These are phyloP conservation scores for Crataegus laevigata DNA, from an alignment of 306 rosid species.

Conservation along the genomic window DNA sequence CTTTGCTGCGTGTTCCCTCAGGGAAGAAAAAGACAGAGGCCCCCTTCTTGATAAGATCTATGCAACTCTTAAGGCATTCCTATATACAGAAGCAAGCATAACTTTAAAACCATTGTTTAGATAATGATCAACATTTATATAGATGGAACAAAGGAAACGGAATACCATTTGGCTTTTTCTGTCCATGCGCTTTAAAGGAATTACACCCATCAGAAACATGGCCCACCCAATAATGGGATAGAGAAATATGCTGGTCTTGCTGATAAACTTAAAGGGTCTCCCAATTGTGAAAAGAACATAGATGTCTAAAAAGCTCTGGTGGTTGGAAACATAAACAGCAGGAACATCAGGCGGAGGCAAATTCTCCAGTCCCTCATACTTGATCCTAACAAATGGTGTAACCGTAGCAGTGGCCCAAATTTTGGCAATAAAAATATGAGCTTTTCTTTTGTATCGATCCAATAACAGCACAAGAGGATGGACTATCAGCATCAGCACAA, in stretches of 20 bases:
- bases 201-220: slow-evolving; percentile 74
- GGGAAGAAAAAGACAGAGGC: slow-evolving; percentile 93
- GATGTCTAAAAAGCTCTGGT: slow-evolving; percentile 93
- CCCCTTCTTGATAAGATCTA: slow-evolving; percentile 71
- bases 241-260: slow-evolving; percentile 94
- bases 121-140: not conserved
- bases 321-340: slow-evolving; percentile 92
- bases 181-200: slow-evolving; percentile 92
- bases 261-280: slow-evolving; percentile 81
- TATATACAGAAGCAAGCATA: slow-evolving; percentile 23
- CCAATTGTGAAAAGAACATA: slow-evolving; percentile 83
- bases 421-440: slow-evolving; percentile 64
- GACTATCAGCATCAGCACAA: slow-evolving; percentile 54
- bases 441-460: slow-evolving; percentile 65
- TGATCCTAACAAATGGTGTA: slow-evolving; percentile 55
- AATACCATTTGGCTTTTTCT: slow-evolving; percentile 89
- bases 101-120: slow-evolving; percentile 9
- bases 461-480: slow-evolving; percentile 69
- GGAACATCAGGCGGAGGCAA: slow-evolving; percentile 68
- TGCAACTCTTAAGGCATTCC: slow-evolving; percentile 83
- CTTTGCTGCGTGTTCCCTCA: slow-evolving; percentile 91
- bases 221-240: slow-evolving; percentile 95
- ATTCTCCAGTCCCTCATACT: slow-evolving; percentile 78
- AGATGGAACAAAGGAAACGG: slow-evolving; percentile 13
- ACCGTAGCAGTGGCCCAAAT: slow-evolving; percentile 66